Conservation (phyloP, 345 rosid species). For the Populus davidiana region DNA sequence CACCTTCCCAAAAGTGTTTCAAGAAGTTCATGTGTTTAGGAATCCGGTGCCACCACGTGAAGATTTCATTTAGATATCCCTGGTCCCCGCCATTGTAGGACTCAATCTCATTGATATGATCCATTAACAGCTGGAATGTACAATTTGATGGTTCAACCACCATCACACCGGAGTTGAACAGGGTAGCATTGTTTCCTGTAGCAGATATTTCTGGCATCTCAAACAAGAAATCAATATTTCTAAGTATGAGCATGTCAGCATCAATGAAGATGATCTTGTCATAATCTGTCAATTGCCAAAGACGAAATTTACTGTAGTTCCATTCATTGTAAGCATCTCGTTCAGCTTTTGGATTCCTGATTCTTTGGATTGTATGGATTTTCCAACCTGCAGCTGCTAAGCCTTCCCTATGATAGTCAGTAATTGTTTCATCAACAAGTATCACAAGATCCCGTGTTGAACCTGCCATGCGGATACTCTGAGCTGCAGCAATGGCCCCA, state of each 20-base stretch:
- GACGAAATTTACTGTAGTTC: constrained; percentile 92
- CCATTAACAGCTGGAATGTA: constrained; percentile 79
- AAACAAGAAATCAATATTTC: constrained; percentile 82
- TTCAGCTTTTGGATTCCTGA: constrained; percentile 78
- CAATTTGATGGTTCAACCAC: constrained; percentile 79
- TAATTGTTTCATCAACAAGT: constrained; percentile 74
- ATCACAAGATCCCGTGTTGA: constrained; percentile 83
- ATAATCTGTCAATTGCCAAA: constrained; percentile 84
- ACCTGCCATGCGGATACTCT: constrained; percentile 85
- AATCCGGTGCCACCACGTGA: constrained; percentile 99
- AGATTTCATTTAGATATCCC: constrained; percentile 82
- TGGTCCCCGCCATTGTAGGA: constrained; percentile 96
- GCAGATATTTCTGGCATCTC: constrained; percentile 89
- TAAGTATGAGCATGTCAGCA: constrained; percentile 78
- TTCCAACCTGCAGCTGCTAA: constrained; percentile 89
- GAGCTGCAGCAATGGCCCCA: constrained; percentile 87
- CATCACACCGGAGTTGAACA: constrained; percentile 89
- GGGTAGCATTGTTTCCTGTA: constrained; percentile 66
- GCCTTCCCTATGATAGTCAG: constrained; percentile 64
- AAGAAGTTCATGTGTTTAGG: constrained; percentile 89
- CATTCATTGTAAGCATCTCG: constrained; percentile 79
- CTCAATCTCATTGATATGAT: constrained; percentile 70
- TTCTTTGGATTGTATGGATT: constrained; percentile 66
- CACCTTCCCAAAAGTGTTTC: constrained; percentile 97
- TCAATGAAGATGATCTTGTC: constrained; percentile 87